Percentiles rank a stretch among this genome's conserved stretches.
Conservation (phyloP, 139 green algal species). For the Chlamydomonas incerta region DNA sequence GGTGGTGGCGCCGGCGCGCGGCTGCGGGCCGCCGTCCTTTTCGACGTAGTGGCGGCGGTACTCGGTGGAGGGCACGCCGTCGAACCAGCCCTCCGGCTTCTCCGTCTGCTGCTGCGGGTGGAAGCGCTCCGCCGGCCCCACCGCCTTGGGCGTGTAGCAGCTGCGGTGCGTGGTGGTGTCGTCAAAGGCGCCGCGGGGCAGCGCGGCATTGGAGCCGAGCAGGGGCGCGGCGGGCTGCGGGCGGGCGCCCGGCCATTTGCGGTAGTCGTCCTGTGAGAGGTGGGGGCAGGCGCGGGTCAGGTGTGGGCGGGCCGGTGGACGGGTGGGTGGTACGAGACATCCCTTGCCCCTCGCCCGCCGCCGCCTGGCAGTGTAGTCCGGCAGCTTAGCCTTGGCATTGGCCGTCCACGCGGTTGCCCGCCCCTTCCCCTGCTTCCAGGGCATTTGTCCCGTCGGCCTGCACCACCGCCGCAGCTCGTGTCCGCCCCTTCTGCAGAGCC, state of each 20-base stretch:
- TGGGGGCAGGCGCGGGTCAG: not conserved
- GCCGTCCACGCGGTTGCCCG: too few species aligned
- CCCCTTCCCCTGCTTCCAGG: too few species aligned
- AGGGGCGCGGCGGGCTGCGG: not conserved
- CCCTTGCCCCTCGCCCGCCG: too few species aligned
- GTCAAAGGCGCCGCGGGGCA: slow-evolving; percentile 26
- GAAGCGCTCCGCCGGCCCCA: not conserved
- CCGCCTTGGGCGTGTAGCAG: slow-evolving; percentile 33
- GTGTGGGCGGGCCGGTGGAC: not conserved
- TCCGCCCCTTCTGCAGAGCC: too few species aligned
- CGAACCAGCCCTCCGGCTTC: slow-evolving; percentile 31
- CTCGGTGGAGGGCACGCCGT: slow-evolving; percentile 11
- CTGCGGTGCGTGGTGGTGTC: slow-evolving; percentile 33
- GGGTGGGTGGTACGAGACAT: not conserved
- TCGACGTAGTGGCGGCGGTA: slow-evolving; percentile 14
- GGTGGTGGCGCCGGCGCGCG: not conserved
- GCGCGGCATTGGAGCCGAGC: not conserved
- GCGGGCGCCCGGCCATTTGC: not conserved
- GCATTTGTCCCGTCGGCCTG: too few species aligned
- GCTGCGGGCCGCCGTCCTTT: slow-evolving; percentile 17
- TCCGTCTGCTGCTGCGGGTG: slow-evolving; percentile 1
- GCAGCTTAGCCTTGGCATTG: too few species aligned
- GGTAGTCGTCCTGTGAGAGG: slow-evolving; percentile 26
- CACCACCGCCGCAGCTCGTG: too few species aligned
- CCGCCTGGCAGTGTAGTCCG: too few species aligned